Percentiles rank a stretch among this genome's conserved stretches.
These are phyloP conservation scores for Trichomonas gallinae DNA, from an alignment of 208 protist species.

Conservation along the genomic window DNA sequence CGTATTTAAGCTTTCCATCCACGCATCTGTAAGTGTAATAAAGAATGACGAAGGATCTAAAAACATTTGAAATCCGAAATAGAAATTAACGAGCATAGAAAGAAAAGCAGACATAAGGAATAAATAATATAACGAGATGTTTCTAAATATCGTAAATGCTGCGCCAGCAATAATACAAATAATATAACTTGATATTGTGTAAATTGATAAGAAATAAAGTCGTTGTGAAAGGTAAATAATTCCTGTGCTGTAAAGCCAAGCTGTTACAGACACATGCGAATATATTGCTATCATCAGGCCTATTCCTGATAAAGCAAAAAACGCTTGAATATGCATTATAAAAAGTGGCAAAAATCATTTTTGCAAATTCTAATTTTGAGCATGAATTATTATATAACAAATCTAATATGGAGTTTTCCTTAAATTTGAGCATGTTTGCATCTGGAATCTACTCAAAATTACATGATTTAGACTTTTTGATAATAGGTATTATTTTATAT, in stretches of 20 bases:
- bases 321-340: background rate
- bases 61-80: background rate
- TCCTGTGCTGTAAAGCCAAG: background rate
- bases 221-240: background rate
- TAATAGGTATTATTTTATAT: too few relatives aligned
- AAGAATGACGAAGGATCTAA: background rate
- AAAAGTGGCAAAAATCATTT: background rate
- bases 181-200: background rate
- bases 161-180: background rate
- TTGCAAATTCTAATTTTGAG: too few relatives aligned
- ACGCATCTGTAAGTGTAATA: background rate
- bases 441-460: too few relatives aligned
- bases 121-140: background rate
- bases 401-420: too few relatives aligned
- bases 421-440: too few relatives aligned
- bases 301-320: background rate
- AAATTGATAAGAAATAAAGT: background rate
- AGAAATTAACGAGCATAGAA: background rate
- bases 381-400: too few relatives aligned
- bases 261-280: background rate
- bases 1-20: background rate
- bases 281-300: background rate
- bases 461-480: too few relatives aligned
- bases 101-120: background rate
- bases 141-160: background rate